Base-by-base conservation (phyloP, 2,329 filamentous ascomycete genomes). In the Venturia oleaginea region DNA sequence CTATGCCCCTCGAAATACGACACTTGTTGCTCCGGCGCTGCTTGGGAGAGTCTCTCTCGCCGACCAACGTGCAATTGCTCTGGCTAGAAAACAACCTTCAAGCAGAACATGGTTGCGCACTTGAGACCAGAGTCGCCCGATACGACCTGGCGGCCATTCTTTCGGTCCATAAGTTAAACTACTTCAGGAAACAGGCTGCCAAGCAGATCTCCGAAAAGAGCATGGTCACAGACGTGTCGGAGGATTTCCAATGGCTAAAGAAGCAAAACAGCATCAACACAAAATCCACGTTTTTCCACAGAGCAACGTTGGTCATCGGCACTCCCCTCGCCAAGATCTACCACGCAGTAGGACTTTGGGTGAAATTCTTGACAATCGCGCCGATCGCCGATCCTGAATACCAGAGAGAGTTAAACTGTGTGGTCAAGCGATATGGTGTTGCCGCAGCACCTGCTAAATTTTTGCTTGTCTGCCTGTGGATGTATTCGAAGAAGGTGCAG, bases 381-480 rank as follows among this genome's bases (percentile, higher is more conserved):
- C 72, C 80, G 24, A 76, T 83, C 67, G 81, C 81, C 2, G 81
- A 83, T 67, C 76, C 79, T 0, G 81, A 83, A 67, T 81, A 79
- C 66, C 78, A 82, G 67, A 73, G 80, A 66, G 81, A 83, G 64
- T 73, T 83, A 57, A 75, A 78, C 65, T 78, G 78, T 68, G 76
- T 78, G 60, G 73, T 80, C 62, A 69, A 71, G 55, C 62, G 68
- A 24, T 74, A 75, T 30, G 74, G 75, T 15, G 67, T 66, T 3
- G 59, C 76, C 27, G 59, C 80, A 13, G 73, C 74, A 4, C 72
- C 76, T 11, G 68, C 71, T 4, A 75, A 73, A 0, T 76, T 78
- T 60, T n/a, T 76, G 8, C 69, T 80, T n/a, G 81, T 76, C 57
- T 70, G 75, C 61, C 63, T 82, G 10, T 83, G 81, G 81, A 76